Conservation (phyloP, 495 filamentous ascomycete species). For the Penicilliopsis zonata region DNA sequence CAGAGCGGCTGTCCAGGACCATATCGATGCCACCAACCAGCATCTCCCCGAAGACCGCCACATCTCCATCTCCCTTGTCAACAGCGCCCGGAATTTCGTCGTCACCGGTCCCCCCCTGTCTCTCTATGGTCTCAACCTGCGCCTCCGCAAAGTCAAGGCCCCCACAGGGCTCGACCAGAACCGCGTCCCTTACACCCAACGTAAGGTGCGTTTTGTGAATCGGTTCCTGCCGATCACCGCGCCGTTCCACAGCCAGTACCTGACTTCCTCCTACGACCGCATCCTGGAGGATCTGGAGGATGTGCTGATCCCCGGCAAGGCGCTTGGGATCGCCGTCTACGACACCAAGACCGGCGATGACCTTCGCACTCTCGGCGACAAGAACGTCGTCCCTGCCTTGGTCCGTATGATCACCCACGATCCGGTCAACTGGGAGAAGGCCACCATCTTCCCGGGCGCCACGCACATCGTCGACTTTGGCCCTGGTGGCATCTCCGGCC, state of each 20-base stretch:
- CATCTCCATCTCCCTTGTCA: constrained; percentile 88
- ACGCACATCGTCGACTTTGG: constrained; percentile 96
- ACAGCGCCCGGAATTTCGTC: constrained; percentile 93
- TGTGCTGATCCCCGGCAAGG: constrained; percentile 53
- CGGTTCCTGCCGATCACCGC: constrained; percentile 95
- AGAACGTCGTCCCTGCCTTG: constrained; percentile 65
- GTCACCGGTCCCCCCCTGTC: constrained; percentile 94
- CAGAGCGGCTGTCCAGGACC: constrained; percentile 72
- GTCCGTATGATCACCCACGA: constrained; percentile 90
- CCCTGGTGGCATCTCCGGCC: constrained; percentile 88
- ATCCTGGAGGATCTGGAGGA: constrained; percentile 81
- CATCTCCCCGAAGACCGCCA: constrained; percentile 87
- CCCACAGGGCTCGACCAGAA: constrained; percentile 94
- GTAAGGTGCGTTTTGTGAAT: constrained; percentile 93
- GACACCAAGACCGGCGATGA: constrained; percentile 81
- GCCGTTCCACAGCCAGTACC: constrained; percentile 93
- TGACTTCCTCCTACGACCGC: constrained; percentile 63
- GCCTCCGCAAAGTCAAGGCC: constrained; percentile 90
- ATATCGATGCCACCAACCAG: constrained; percentile 91
- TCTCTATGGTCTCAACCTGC: constrained; percentile 87
- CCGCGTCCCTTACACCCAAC: constrained; percentile 83
- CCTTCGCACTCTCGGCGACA: constrained; percentile 49
- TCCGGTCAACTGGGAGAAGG: constrained; percentile 87
- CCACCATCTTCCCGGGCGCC: constrained; percentile 75
- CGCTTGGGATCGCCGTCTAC: constrained; percentile 71